Conservation (phyloP, 441 rosid genomes). For the Manihot esculenta region DNA sequence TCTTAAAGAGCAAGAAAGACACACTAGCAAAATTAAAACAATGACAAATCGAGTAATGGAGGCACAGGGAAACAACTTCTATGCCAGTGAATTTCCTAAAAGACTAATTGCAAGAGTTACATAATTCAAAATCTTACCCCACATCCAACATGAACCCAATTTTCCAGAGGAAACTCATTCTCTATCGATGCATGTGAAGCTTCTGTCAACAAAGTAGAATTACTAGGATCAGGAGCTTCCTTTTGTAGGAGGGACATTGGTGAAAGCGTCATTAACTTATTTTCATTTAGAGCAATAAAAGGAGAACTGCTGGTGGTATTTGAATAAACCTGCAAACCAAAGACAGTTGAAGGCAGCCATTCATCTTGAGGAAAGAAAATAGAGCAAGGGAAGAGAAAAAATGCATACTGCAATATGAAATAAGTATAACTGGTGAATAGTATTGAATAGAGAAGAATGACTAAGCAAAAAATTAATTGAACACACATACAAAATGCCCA, state of each 20-base stretch:
- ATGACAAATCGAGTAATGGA: not conserved
- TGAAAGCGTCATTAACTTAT: conserved; percentile 50
- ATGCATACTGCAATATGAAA: not conserved
- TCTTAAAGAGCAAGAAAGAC: not conserved
- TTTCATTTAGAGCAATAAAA: conserved; percentile 54
- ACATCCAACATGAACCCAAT: conserved; percentile 74
- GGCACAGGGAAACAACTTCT: not conserved
- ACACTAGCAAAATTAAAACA: not conserved
- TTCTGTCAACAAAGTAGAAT: conserved; percentile 33
- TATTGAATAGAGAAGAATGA: not conserved
- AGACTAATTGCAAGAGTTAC: not conserved
- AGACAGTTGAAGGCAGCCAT: conserved; percentile 8
- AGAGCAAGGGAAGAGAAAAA: not conserved
- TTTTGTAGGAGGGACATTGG: conserved; percentile 38
- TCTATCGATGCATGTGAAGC: conserved; percentile 37
- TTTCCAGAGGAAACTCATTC: conserved; percentile 45
- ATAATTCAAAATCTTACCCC: conserved; percentile 40
- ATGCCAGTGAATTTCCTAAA: not conserved
- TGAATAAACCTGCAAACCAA: conserved; percentile 40
- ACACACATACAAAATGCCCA: no score
- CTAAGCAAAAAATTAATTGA: not conserved
- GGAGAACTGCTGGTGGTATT: conserved; percentile 43
- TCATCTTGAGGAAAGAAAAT: not conserved
- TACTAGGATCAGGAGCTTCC: conserved; percentile 39
- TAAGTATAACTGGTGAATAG: not conserved